phyloP scores from a whole-genome alignment of 768 basidiomycete species.

The Tricholoma furcatifolium region DNA sequence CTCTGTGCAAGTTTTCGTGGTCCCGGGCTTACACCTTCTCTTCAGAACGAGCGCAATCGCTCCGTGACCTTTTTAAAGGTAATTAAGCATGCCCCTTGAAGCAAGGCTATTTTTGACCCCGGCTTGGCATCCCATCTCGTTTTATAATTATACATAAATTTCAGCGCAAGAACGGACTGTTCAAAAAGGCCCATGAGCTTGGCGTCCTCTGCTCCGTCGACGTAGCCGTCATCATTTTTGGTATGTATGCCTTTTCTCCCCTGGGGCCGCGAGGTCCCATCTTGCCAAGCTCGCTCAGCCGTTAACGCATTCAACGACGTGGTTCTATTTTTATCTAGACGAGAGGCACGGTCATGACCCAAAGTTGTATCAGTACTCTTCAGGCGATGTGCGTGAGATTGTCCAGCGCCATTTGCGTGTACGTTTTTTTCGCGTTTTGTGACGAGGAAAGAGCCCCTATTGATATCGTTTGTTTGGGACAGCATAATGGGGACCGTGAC shows the following conservation, averaged over 20 bases:
- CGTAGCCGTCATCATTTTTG: slow-evolving; percentile 17
- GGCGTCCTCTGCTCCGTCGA: slow-evolving; percentile 18
- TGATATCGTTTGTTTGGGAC: slow-evolving; percentile 9
- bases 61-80: slow-evolving; percentile 20
- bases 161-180: slow-evolving; percentile 18
- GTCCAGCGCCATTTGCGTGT: slow-evolving; percentile 58
- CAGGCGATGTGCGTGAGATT: slow-evolving; percentile 54
- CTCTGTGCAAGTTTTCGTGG: too few species aligned
- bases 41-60: slow-evolving; percentile 18
- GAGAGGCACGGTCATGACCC: slow-evolving; percentile 45
- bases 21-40: background rate
- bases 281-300: slow-evolving; percentile 11
- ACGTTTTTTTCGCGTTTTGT: slow-evolving; percentile 6
- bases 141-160: slow-evolving; percentile 8
- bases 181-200: slow-evolving; percentile 19
- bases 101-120: slow-evolving; percentile 20
- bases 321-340: slow-evolving; percentile 21
- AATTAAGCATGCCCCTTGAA: slow-evolving; percentile 8
- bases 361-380: slow-evolving; percentile 75
- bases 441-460: background rate
- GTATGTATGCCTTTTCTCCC: slow-evolving; percentile 1
- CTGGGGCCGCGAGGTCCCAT: background rate
- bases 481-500: slow-evolving; percentile 38
- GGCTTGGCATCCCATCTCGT: slow-evolving; percentile 16
- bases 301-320: slow-evolving; percentile 2